Percentiles rank a stretch among this genome's conserved stretches.
These are phyloP conservation scores for Monosporascus sp. DNA, from an alignment of 2,329 filamentous ascomycete genomes.

Conservation along the genomic window DNA sequence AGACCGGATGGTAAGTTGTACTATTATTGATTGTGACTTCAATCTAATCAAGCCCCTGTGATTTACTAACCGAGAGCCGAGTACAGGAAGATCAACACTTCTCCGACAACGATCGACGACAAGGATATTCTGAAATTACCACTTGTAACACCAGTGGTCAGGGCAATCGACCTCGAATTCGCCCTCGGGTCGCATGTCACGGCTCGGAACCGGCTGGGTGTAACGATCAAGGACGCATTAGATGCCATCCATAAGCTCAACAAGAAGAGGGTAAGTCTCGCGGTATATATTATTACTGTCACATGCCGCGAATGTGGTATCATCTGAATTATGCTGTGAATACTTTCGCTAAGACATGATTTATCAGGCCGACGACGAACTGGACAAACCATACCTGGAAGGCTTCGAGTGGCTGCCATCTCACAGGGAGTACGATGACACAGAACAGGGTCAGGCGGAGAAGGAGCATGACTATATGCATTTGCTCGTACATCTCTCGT, in stretches of 20 bases:
- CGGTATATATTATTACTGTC: not conserved
- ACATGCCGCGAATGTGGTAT: no score
- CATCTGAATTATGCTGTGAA: no score
- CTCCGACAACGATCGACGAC: constrained; percentile 71
- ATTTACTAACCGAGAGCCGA: constrained; percentile 2
- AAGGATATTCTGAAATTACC: constrained; percentile 75
- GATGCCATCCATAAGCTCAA: constrained; percentile 95
- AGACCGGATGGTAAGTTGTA: constrained; percentile 72
- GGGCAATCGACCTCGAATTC: constrained; percentile 92
- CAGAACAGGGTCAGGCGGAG: constrained; percentile 33
- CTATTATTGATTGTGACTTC: not conserved
- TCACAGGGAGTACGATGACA: constrained; percentile 11
- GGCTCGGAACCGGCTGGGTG: constrained; percentile 85
- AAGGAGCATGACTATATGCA: constrained; percentile 85
- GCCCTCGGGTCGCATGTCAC: constrained; percentile 81
- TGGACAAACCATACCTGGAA: constrained; percentile 79
- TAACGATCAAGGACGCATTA: constrained; percentile 94
- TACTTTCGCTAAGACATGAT: not conserved
- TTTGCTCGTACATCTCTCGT: constrained; percentile 77
- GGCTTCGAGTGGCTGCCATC: constrained; percentile 79
- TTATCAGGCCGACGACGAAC: constrained; percentile 77
- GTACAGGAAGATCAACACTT: constrained; percentile 87
- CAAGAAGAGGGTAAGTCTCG: constrained; percentile 78
- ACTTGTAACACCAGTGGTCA: constrained; percentile 76
- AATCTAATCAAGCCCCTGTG: not conserved